phyloP scores from a whole-genome alignment of 441 rosid genomes.

The Dalechampia spathulata region DNA sequence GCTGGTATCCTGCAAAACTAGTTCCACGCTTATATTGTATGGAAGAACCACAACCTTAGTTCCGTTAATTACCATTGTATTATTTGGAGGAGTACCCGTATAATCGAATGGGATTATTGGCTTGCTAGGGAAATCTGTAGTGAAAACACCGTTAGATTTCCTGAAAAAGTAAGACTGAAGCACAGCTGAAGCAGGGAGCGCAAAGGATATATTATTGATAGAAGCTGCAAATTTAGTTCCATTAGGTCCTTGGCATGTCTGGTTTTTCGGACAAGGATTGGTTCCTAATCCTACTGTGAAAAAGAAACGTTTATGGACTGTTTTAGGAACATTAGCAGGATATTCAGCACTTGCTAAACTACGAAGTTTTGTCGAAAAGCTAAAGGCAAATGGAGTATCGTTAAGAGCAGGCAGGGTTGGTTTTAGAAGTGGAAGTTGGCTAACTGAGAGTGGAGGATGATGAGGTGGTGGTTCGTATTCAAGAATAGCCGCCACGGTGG shows the following conservation, averaged over 20 bases:
- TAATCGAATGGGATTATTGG: slow-evolving; percentile 44
- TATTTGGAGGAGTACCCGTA: slow-evolving; percentile 58
- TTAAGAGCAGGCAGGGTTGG: slow-evolving; percentile 48
- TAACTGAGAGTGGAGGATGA: not conserved
- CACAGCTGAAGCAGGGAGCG: slow-evolving; percentile 35
- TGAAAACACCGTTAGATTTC: slow-evolving; percentile 36
- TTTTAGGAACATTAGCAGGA: slow-evolving; percentile 48
- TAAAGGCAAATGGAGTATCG: slow-evolving; percentile 37
- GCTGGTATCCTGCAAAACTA: slow-evolving; percentile 62
- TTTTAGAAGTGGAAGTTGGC: slow-evolving; percentile 31
- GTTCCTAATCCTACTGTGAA: slow-evolving; percentile 60
- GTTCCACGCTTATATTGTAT: slow-evolving; percentile 51
- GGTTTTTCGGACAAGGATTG: slow-evolving; percentile 45
- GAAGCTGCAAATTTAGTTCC: slow-evolving; percentile 52
- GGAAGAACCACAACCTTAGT: slow-evolving; percentile 41
- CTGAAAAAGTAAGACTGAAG: slow-evolving; percentile 41
- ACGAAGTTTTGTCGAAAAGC: slow-evolving; percentile 32
- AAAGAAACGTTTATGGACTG: slow-evolving; percentile 32
- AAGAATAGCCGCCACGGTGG: slow-evolving; percentile 54
- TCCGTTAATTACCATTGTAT: slow-evolving; percentile 35
- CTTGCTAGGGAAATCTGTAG: slow-evolving; percentile 43
- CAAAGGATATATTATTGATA: slow-evolving; percentile 49
- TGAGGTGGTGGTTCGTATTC: slow-evolving; percentile 25
- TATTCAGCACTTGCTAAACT: slow-evolving; percentile 39
- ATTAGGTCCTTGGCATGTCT: slow-evolving; percentile 61